These are phyloP conservation scores for Castanea mollissima DNA, from an alignment of 306 rosid genomes.

Conservation along the genomic window DNA sequence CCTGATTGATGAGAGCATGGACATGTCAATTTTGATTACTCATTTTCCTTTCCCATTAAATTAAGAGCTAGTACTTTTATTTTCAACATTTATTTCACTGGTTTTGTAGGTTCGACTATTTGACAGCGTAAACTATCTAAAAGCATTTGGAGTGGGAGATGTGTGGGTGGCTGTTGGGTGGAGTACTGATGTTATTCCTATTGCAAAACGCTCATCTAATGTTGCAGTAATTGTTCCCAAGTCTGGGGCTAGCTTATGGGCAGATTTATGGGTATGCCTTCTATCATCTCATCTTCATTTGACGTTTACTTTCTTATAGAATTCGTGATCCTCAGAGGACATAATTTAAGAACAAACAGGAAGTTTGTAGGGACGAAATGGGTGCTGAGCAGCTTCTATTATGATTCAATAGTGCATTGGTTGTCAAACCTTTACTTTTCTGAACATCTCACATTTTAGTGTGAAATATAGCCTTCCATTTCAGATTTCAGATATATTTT, in stretches of 20 bases:
- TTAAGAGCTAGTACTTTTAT: background rate
- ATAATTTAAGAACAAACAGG: background rate
- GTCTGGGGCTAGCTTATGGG: conserved; percentile 92
- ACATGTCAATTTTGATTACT: background rate
- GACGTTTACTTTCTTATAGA: conserved; percentile 1
- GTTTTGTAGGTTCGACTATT: conserved; percentile 70
- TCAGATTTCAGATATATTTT: background rate
- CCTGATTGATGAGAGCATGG: background rate
- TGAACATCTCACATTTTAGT: background rate
- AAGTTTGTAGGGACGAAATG: background rate
- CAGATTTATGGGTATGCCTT: conserved; percentile 77
- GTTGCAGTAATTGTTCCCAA: conserved; percentile 85
- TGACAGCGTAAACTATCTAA: conserved; percentile 71
- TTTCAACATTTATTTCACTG: background rate
- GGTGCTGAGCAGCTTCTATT: background rate
- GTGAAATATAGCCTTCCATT: background rate
- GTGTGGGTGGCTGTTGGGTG: conserved; percentile 97
- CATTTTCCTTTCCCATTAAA: background rate
- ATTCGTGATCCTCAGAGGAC: background rate
- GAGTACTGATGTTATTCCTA: conserved; percentile 89
- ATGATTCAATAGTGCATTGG: background rate
- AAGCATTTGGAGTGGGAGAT: conserved; percentile 89
- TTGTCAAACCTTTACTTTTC: background rate
- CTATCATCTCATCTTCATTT: conserved; percentile 1
- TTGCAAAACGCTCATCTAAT: conserved; percentile 79